Conservation (phyloP, 2,329 filamentous ascomycete genomes). For the Trichophyton equinum region DNA sequence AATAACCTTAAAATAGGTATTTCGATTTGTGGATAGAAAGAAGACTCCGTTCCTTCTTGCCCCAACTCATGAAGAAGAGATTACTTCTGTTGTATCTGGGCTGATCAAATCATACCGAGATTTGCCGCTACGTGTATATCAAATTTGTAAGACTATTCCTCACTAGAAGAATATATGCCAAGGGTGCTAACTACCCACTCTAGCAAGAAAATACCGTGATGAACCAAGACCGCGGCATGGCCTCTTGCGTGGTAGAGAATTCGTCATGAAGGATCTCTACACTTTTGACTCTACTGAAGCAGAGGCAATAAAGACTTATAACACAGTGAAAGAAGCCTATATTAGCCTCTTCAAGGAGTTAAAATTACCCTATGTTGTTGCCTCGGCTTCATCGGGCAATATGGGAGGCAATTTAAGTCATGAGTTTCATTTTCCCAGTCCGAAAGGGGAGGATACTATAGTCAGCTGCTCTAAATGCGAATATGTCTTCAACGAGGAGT, state of each 20-base stretch:
- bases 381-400: constrained; percentile 84
- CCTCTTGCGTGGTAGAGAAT: constrained; percentile 75
- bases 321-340: constrained; percentile 61
- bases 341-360: constrained; percentile 66
- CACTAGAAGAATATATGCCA: not conserved
- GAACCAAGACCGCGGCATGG: constrained; percentile 81
- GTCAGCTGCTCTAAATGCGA: constrained; percentile 61
- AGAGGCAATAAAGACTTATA: constrained; percentile 69
- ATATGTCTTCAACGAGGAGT: constrained; percentile 76
- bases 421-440: constrained; percentile 76
- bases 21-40: constrained; percentile 68
- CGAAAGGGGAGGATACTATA: constrained; percentile 73
- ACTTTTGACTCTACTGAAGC: constrained; percentile 66
- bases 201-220: constrained; percentile 86
- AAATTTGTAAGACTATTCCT: constrained; percentile 52
- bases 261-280: constrained; percentile 97
- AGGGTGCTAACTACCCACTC: not conserved
- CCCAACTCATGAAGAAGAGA: constrained; percentile 94
- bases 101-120: constrained; percentile 72
- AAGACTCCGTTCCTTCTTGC: constrained; percentile 62
- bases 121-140: constrained; percentile 75
- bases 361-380: constrained; percentile 69
- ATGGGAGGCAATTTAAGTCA: constrained; percentile 92
- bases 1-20: constrained; percentile 45
- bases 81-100: constrained; percentile 65